phyloP scores from a whole-genome alignment of 768 basidiomycete species.

The Trametes meyenii region DNA sequence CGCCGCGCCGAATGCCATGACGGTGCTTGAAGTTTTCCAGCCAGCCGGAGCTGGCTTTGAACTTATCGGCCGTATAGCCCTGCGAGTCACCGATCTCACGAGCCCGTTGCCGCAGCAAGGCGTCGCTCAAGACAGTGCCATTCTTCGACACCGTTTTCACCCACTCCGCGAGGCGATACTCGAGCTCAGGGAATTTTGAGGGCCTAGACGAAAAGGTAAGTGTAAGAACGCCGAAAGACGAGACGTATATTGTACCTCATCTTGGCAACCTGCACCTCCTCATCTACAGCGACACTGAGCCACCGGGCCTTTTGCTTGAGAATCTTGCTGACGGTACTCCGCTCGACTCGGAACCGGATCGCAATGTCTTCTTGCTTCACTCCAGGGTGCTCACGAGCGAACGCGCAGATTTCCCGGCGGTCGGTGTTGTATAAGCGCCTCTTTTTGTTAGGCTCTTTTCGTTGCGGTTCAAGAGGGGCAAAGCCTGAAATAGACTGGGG shows the following conservation, averaged over 20 bases:
- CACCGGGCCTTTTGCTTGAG: slow-evolving; percentile 84
- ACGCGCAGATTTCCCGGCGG: slow-evolving; percentile 74
- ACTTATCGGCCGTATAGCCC: slow-evolving; percentile 66
- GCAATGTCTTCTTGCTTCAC: slow-evolving; percentile 87
- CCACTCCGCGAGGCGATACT: slow-evolving; percentile 63
- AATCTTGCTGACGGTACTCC: slow-evolving; percentile 94
- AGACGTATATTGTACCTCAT: slow-evolving; percentile 52
- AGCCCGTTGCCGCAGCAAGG: slow-evolving; percentile 64
- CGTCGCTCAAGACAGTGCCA: slow-evolving; percentile 61
- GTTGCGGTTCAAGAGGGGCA: slow-evolving; percentile 18
- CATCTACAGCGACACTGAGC: slow-evolving; percentile 67
- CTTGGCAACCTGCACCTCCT: slow-evolving; percentile 62
- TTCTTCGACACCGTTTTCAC: slow-evolving; percentile 56
- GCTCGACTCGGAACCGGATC: slow-evolving; percentile 72
- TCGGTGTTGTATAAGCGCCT: slow-evolving; percentile 75
- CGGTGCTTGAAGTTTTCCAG: slow-evolving; percentile 90
- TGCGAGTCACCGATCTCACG: slow-evolving; percentile 62
- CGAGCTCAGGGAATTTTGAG: slow-evolving; percentile 81
- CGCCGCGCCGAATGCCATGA: slow-evolving; percentile 70
- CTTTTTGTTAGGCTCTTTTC: slow-evolving; percentile 58
- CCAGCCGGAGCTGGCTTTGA: slow-evolving; percentile 94
- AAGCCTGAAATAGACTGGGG: slow-evolving; percentile 27
- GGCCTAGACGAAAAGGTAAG: slow-evolving; percentile 48
- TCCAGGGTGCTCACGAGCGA: slow-evolving; percentile 63
- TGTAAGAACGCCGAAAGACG: neutral